Percentiles rank a stretch among this genome's conserved stretches.
Evolutionary conservation across 257 asterid genomes (phyloP).

Genomic region (Solanum piurae): DNA sequence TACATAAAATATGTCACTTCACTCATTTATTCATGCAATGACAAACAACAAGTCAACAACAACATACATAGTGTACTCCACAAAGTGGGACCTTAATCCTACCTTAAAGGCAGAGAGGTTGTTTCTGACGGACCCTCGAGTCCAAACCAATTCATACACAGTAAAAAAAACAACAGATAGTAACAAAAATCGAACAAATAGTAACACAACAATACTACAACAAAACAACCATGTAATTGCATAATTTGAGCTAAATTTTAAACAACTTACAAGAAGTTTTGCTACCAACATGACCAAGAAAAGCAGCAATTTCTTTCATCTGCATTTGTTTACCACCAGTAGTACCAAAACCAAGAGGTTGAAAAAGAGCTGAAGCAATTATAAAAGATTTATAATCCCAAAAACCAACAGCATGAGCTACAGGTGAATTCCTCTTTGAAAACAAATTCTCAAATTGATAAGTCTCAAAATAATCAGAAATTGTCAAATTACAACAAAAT

Average conservation of each 20-base stretch:
- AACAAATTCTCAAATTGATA: constrained; percentile 73
- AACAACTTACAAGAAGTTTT: constrained; percentile 59
- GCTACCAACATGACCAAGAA: constrained; percentile 81
- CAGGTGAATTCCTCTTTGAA: constrained; percentile 61
- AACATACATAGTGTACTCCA: neutral
- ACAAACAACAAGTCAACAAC: neutral
- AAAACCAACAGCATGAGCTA: constrained; percentile 66
- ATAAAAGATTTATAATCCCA: constrained; percentile 81
- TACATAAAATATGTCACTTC: neutral
- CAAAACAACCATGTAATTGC: neutral
- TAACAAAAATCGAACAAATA: neutral
- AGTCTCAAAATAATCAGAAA: constrained; percentile 55
- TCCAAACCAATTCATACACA: neutral
- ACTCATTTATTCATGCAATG: neutral
- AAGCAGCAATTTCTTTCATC: constrained; percentile 75
- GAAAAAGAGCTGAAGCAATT: constrained; percentile 47
- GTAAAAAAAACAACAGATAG: neutral
- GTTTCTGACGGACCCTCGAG: neutral
- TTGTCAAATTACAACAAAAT: constrained; percentile 69
- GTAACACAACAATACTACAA: neutral
- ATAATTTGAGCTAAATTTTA: neutral
- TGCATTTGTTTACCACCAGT: constrained; percentile 57
- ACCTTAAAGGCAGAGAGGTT: neutral
- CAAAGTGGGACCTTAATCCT: neutral
- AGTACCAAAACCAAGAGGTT: constrained; percentile 86